Base-by-base conservation (phyloP, 1,284 basidiomycete species). In the Omphalotus olearius region DNA sequence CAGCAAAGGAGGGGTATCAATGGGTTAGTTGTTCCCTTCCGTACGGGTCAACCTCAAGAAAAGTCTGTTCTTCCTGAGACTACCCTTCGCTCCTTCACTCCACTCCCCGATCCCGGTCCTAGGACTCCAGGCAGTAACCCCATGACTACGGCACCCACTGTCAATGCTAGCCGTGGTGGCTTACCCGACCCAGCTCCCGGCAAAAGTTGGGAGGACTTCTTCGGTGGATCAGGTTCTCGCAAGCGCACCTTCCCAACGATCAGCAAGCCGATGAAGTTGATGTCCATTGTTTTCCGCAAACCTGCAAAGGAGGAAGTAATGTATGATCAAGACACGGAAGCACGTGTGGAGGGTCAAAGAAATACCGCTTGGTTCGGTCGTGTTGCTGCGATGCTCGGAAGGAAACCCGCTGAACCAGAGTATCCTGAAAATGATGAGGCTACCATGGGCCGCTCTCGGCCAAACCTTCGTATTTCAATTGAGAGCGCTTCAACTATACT, bases 121-220 rank as follows among this genome's bases (percentile, higher is more conserved):
- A 33, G 30, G 9, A 9, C 7, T 7, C 30, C 30, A 10, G 30
- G 30, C 3, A n/a, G 11, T 25, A 20, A 13, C 11, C 23, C 11
- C 67, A 59, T 48, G 25, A 64, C 67, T 39, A 46, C 20, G 43
- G 26, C 38, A 16, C 42, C 28, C 23, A 30, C 6, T 18, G 45
- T 35, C 46, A 37, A 23, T 39, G 20, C n/a, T 38, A 44, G 18
- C 43, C 37, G 11, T 33, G 17, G 37, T 33, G 7, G 30, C 30
- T 39, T 40, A 18, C 41, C 54, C 42, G 16, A 50, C 28, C 20
- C 36, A 45, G 20, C 51, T 45, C 25, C 51, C 51, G 47, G 62
- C 66, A 72, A 69, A 59, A 74, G 72, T 47, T 82, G 78, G 75
- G 75, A 78, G 51, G 75, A 70, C 49, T 72, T 78, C 59, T 70